Evolutionary conservation across 2,329 filamentous ascomycete genomes (phyloP).

Genomic region (Xylariomycetidae sp.): DNA sequence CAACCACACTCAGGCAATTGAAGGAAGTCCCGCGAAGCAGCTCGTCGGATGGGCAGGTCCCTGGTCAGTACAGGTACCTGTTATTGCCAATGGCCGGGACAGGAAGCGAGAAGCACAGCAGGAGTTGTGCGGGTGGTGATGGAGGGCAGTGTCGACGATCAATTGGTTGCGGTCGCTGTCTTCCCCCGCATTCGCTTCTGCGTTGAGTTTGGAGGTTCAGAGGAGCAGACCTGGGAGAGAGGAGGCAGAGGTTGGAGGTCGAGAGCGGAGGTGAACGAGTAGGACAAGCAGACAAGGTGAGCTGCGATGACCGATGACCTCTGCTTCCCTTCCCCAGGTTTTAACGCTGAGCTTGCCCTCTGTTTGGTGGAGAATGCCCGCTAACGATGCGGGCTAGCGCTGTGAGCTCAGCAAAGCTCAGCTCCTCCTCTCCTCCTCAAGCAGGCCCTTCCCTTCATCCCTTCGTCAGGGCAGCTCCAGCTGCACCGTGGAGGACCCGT

Average conservation of each 20-base stretch:
- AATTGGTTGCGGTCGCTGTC: slow-evolving; percentile 10
- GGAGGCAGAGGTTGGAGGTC: neutral
- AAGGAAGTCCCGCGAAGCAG: slow-evolving; percentile 4
- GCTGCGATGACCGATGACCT: neutral
- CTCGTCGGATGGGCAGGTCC: neutral
- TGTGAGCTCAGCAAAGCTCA: too few species aligned
- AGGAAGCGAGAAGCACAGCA: slow-evolving; percentile 6
- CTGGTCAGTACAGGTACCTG: too few species aligned
- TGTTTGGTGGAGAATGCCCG: too few species aligned
- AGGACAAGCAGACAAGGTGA: neutral
- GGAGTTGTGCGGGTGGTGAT: too few species aligned
- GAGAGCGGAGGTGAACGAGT: too few species aligned
- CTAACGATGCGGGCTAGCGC: too few species aligned
- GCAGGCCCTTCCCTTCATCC: too few species aligned
- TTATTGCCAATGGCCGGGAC: too few species aligned
- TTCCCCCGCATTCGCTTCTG: slow-evolving; percentile 14
- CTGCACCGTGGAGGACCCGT: too few species aligned
- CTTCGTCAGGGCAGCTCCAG: too few species aligned
- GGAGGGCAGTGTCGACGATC: slow-evolving; percentile 12
- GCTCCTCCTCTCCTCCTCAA: too few species aligned
- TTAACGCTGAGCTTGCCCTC: slow-evolving; percentile 12
- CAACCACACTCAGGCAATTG: too few species aligned
- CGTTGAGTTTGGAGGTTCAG: slow-evolving; percentile 6
- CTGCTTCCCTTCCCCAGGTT: slow-evolving; percentile 17
- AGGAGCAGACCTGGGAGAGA: slow-evolving; percentile 1